Conservation (phyloP, 2,329 filamentous ascomycete genomes). For the Nothophoma quercina region DNA sequence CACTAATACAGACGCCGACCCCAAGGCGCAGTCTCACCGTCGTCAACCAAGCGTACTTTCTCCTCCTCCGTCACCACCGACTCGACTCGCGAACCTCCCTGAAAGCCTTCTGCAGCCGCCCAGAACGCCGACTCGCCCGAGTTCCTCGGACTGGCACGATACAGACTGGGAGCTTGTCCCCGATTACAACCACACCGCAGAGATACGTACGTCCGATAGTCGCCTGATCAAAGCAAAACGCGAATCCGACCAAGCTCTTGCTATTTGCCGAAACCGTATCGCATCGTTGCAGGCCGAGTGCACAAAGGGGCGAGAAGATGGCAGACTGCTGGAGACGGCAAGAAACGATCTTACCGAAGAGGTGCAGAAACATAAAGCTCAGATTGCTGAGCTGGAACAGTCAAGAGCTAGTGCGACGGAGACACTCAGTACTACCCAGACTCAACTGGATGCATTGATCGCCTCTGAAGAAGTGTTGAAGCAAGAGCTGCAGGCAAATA, state of each 20-base stretch:
- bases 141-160: slow-evolving; percentile 34
- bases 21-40: slow-evolving; percentile 28
- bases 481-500: slow-evolving; percentile 35
- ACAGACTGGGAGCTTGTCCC: slow-evolving; percentile 28
- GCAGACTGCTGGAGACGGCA: slow-evolving; percentile 25
- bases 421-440: slow-evolving; percentile 31
- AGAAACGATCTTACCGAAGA: slow-evolving; percentile 36
- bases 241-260: slow-evolving; percentile 48
- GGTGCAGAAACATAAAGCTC: slow-evolving; percentile 37
- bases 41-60: slow-evolving; percentile 38
- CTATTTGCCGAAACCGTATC: slow-evolving; percentile 45
- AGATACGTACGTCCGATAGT: slow-evolving; percentile 44
- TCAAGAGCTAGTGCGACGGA: slow-evolving; percentile 34
- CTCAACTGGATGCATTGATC: slow-evolving; percentile 28
- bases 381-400: slow-evolving; percentile 38
- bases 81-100: slow-evolving; percentile 25
- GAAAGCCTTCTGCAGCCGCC: slow-evolving; percentile 26
- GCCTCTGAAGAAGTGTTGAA: slow-evolving; percentile 31
- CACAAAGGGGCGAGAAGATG: slow-evolving; percentile 34
- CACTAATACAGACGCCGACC: slow-evolving; percentile 31
- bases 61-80: slow-evolving; percentile 45
- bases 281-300: slow-evolving; percentile 43
- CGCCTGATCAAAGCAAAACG: slow-evolving; percentile 47
- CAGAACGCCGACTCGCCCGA: slow-evolving; percentile 33
- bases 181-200: slow-evolving; percentile 4